phyloP scores from a whole-genome alignment of 164 flowering plant species.

The Liriodendron chinense region DNA sequence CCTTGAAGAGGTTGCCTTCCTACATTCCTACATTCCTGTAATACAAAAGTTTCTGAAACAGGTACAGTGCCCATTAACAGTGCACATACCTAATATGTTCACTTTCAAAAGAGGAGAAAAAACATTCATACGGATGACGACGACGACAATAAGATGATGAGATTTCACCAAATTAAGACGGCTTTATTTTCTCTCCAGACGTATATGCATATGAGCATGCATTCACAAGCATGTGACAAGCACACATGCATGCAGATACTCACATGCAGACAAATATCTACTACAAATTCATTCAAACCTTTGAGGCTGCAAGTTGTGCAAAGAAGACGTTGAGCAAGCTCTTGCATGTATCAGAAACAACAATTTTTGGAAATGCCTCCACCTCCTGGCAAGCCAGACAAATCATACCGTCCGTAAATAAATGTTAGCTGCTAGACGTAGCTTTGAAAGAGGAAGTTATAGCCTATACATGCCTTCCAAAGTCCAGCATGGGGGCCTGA shows the following conservation, averaged over 20 bases:
- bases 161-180: neutral
- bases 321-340: slow-evolving; percentile 68
- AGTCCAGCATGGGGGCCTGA: slow-evolving; percentile 73
- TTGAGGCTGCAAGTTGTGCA: slow-evolving; percentile 70
- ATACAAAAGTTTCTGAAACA: too few species aligned
- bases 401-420: neutral
- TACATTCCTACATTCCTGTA: neutral
- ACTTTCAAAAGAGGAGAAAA: too few species aligned
- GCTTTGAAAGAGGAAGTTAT: neutral
- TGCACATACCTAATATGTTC: too few species aligned
- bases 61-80: too few species aligned
- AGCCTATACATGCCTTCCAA: slow-evolving; percentile 41
- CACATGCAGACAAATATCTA: neutral
- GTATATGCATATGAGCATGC: neutral
- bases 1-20: neutral
- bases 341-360: slow-evolving; percentile 54
- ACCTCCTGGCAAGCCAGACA: slow-evolving; percentile 46
- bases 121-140: neutral
- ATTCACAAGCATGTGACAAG: neutral
- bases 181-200: too few species aligned
- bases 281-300: slow-evolving; percentile 34
- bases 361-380: slow-evolving; percentile 46
- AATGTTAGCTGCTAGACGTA: slow-evolving; percentile 1
- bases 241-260: neutral
- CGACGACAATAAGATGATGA: neutral